phyloP scores from a whole-genome alignment of 805 yeast genomes.

The Lipomyces lipofer region DNA sequence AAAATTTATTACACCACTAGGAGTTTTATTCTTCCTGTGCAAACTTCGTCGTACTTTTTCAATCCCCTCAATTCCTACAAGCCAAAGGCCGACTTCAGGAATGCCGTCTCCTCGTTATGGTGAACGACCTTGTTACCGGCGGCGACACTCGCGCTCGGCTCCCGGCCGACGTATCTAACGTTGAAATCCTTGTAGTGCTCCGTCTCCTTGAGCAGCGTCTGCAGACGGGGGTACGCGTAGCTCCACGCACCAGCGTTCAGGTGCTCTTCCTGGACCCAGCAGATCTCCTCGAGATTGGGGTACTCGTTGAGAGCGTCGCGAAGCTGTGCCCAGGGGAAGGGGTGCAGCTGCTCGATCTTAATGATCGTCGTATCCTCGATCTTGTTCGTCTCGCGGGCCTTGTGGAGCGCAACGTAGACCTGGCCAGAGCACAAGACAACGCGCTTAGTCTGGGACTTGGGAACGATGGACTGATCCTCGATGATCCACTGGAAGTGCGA shows the following conservation, averaged over 20 bases:
- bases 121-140: constrained; percentile 94
- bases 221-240: constrained; percentile 78
- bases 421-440: constrained; percentile 86
- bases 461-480: constrained; percentile 77
- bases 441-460: constrained; percentile 83
- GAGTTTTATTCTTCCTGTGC: too few relatives aligned
- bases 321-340: constrained; percentile 97
- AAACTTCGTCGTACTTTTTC: too few relatives aligned
- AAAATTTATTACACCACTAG: too few relatives aligned
- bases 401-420: constrained; percentile 88
- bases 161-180: constrained; percentile 92
- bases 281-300: constrained; percentile 82
- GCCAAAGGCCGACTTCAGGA: constrained; percentile 73
- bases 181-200: constrained; percentile 57
- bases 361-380: constrained; percentile 85
- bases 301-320: constrained; percentile 78
- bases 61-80: too few relatives aligned
- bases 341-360: constrained; percentile 92
- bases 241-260: constrained; percentile 93
- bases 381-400: constrained; percentile 75
- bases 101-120: constrained; percentile 80
- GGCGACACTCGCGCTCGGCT: constrained; percentile 97
- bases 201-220: constrained; percentile 74
- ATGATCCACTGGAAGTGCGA: constrained; percentile 94
- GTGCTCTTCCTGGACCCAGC: constrained; percentile 99